Percentiles rank a stretch among this genome's conserved stretches.
Evolutionary conservation across 257 asterid genomes (phyloP).

Genomic region (Cynanchum wilfordii): DNA sequence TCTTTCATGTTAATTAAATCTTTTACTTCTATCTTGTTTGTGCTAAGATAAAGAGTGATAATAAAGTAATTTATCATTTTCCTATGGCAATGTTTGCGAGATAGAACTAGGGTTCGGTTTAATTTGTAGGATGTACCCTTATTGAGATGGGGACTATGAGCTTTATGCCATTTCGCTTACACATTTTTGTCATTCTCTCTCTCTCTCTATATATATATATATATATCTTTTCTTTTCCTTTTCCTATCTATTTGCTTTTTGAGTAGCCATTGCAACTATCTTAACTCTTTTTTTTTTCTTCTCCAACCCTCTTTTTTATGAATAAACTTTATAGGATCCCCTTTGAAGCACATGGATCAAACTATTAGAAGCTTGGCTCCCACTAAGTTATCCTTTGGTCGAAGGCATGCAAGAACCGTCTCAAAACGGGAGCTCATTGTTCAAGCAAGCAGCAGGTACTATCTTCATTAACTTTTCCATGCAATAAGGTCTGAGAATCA

Average conservation of each 20-base stretch:
- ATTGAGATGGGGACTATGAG: neutral
- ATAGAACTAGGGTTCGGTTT: neutral
- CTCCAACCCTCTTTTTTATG: neutral
- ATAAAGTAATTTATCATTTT: neutral
- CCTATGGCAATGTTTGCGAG: neutral
- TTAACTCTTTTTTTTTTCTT: neutral
- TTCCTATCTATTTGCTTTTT: neutral
- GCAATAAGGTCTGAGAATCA: neutral
- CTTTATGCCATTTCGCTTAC: neutral
- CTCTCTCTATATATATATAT: no score
- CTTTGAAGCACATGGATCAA: conserved; percentile 39
- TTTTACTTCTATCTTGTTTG: neutral
- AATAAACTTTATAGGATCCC: conserved; percentile 24
- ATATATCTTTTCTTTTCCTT: neutral
- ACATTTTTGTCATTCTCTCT: neutral
- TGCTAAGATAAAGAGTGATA: neutral
- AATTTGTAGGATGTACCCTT: neutral
- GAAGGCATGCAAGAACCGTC: conserved; percentile 30
- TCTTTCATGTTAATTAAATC: neutral
- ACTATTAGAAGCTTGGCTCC: conserved; percentile 27
- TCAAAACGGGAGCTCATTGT: conserved; percentile 40
- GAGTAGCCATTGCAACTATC: neutral
- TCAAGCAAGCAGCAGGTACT: conserved; percentile 59
- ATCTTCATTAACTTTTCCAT: conserved; percentile 3
- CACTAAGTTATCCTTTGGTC: conserved; percentile 42